Percentiles rank a stretch among this genome's conserved stretches.
Evolutionary conservation across 23 red algal species (phyloP).

Genomic region (Chondrus crispus): DNA sequence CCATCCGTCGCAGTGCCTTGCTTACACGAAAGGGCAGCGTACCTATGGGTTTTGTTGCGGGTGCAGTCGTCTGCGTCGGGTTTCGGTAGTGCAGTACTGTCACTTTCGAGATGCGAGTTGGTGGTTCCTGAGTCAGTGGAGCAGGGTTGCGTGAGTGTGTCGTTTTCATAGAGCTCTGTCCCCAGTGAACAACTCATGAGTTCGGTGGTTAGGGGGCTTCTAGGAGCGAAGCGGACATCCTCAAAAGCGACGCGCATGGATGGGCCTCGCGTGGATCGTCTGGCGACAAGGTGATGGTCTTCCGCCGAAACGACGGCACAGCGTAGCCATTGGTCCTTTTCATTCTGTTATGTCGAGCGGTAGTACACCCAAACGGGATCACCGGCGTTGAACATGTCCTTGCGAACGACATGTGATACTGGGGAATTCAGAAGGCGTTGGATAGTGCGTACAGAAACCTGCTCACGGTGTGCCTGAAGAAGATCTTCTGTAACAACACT

Average conservation of each 20-base stretch:
- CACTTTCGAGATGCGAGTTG: background rate
- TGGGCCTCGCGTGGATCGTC: background rate
- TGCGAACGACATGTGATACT: too few relatives aligned
- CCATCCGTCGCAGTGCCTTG: background rate
- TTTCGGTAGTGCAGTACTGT: background rate
- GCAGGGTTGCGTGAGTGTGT: background rate
- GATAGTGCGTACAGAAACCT: too few relatives aligned
- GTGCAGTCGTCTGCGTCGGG: background rate
- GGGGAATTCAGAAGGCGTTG: too few relatives aligned
- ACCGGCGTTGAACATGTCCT: too few relatives aligned
- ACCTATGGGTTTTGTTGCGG: background rate
- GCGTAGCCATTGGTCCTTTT: too few relatives aligned
- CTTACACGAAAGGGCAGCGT: background rate
- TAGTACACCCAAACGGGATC: too few relatives aligned
- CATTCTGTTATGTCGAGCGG: too few relatives aligned
- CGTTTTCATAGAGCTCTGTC: background rate
- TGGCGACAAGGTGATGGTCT: too few relatives aligned
- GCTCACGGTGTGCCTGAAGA: too few relatives aligned
- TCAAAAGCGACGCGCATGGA: conserved; percentile 11
- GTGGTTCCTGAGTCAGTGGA: background rate
- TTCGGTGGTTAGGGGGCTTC: background rate
- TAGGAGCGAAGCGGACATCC: background rate
- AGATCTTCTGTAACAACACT: too few relatives aligned
- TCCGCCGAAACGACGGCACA: too few relatives aligned
- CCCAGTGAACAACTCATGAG: background rate